These are phyloP conservation scores for Lactifluus subvellereus DNA, from an alignment of 768 basidiomycete genomes.

Conservation along the genomic window DNA sequence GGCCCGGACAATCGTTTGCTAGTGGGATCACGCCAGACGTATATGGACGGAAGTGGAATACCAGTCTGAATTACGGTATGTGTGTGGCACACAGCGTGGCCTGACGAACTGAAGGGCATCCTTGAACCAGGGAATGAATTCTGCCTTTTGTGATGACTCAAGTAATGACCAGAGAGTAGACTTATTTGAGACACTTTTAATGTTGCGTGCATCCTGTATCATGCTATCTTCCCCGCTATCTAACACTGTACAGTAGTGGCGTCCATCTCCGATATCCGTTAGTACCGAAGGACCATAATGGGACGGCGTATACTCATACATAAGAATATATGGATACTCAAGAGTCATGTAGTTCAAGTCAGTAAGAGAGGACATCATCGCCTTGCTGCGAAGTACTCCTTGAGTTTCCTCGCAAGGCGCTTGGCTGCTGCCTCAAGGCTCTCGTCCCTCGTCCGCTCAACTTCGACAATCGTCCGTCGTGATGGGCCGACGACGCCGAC, in stretches of 20 bases:
- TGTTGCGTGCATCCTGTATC: neutral
- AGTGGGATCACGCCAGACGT: neutral
- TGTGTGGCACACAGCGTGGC: neutral
- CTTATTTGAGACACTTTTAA: neutral
- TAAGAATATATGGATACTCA: neutral
- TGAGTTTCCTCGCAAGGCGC: conserved; percentile 18
- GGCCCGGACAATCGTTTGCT: neutral
- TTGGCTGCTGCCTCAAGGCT: conserved; percentile 26
- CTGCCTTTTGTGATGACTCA: neutral
- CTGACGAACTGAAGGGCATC: neutral
- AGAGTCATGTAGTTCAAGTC: neutral
- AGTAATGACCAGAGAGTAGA: neutral
- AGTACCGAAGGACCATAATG: neutral
- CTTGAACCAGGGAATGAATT: neutral
- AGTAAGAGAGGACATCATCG: neutral
- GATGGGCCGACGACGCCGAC: conserved; percentile 16
- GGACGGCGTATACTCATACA: neutral
- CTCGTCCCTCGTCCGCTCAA: conserved; percentile 23
- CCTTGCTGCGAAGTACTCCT: conserved; percentile 5
- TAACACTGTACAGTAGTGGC: neutral
- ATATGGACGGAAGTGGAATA: no score
- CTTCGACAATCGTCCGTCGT: conserved; percentile 21
- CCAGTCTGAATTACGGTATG: neutral
- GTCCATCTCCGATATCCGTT: neutral
- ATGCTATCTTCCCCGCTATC: neutral